Conservation (phyloP, 2,329 filamentous ascomycete genomes). For the Neopestalotiopsis clavispora region DNA sequence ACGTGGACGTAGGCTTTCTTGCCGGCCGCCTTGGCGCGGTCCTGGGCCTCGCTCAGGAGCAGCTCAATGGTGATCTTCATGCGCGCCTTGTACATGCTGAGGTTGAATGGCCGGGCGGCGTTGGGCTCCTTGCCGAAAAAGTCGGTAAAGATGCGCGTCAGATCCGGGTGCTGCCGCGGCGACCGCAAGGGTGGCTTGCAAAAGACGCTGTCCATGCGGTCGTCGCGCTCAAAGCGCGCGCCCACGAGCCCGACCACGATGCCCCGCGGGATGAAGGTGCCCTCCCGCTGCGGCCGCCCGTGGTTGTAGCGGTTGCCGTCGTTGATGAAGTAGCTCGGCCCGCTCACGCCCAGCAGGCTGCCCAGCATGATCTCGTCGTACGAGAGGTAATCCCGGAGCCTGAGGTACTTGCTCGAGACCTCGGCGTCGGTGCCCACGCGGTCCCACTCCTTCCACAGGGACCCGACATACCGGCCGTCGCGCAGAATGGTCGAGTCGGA, state of each 20-base stretch:
- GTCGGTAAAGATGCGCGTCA: constrained; percentile 26
- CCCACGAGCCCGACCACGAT: constrained; percentile 39
- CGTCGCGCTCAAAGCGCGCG: constrained; percentile 34
- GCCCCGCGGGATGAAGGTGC: constrained; percentile 32
- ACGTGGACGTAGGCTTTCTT: constrained; percentile 35
- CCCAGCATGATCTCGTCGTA: constrained; percentile 42
- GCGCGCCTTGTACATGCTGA: constrained; percentile 30
- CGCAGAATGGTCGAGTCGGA: constrained; percentile 31
- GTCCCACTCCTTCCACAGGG: constrained; percentile 30
- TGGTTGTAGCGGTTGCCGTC: constrained; percentile 32
- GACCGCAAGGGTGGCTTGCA: constrained; percentile 15
- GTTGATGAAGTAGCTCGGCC: constrained; percentile 37
- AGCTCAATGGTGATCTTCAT: constrained; percentile 33
- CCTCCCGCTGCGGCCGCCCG: constrained; percentile 13
- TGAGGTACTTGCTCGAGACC: constrained; percentile 21
- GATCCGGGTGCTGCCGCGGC: constrained; percentile 26
- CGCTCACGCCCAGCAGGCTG: constrained; percentile 35
- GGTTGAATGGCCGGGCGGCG: constrained; percentile 24
- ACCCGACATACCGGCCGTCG: constrained; percentile 14
- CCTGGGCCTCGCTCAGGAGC: constrained; percentile 34
- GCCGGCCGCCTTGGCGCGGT: constrained; percentile 25
- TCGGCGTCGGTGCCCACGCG: constrained; percentile 30
- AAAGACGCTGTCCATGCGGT: constrained; percentile 33
- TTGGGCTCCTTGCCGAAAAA: constrained; percentile 25
- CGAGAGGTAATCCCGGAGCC: constrained; percentile 33